Evolutionary conservation across 192 early-diverging fungal species (phyloP).

Genomic region (Cetraspora pellucida): DNA sequence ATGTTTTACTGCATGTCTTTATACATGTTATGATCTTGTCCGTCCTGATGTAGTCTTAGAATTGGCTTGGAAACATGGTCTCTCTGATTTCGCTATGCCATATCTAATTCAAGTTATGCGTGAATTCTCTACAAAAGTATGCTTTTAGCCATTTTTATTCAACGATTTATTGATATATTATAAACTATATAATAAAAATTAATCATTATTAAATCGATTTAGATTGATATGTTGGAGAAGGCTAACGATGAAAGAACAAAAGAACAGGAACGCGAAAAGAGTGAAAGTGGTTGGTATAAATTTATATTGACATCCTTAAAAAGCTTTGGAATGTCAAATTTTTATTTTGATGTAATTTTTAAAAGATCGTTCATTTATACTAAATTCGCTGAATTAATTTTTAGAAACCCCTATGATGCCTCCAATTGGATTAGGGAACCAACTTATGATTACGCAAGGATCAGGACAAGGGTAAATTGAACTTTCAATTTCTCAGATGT

Average conservation of each 20-base stretch:
- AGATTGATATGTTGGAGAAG: slow-evolving; percentile 56
- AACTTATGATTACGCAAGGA: slow-evolving; percentile 73
- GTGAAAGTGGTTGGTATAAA: slow-evolving; percentile 37
- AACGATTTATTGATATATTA: background rate
- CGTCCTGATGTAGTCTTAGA: slow-evolving; percentile 94
- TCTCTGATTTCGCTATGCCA: slow-evolving; percentile 96
- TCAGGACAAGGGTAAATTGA: slow-evolving; percentile 36
- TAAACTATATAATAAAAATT: background rate
- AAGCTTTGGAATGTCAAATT: background rate
- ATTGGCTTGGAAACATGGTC: slow-evolving; percentile 84
- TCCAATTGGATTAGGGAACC: slow-evolving; percentile 69
- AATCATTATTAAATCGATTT: background rate
- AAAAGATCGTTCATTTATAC: slow-evolving; percentile 21
- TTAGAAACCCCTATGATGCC: slow-evolving; percentile 62
- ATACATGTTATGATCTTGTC: slow-evolving; percentile 93
- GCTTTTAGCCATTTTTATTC: background rate
- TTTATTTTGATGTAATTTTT: background rate
- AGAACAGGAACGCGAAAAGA: slow-evolving; percentile 47
- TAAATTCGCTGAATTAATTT: slow-evolving; percentile 37
- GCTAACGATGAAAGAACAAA: slow-evolving; percentile 60
- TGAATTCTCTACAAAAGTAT: slow-evolving; percentile 87
- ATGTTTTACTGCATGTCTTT: slow-evolving; percentile 92
- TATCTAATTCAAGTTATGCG: slow-evolving; percentile 92
- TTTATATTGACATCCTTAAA: too few relatives aligned
- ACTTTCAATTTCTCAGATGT: too few relatives aligned